Base-by-base conservation (phyloP, 2,329 filamentous ascomycete genomes). In the Scedosporium minutisporum region DNA sequence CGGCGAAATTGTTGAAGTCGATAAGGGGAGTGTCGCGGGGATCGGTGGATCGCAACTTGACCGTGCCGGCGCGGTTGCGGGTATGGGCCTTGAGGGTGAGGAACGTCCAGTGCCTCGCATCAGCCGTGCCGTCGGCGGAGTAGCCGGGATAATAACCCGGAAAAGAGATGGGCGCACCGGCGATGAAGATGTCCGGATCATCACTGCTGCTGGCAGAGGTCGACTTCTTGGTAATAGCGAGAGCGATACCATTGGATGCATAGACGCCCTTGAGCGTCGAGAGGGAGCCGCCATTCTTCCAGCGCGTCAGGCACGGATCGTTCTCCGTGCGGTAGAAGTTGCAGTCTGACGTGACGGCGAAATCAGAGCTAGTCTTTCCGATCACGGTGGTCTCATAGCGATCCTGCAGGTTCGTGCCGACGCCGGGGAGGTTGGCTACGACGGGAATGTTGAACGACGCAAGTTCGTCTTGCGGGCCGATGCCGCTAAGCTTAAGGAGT, bases 361-460 rank as follows among this genome's bases (percentile, higher is more conserved):
- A 74, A 66, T 73, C 65, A 10, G 66, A 65, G 63, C 58, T 66
- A 6, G 62, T 65, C 42, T 64, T 65, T 33, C 58, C 66, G 29
- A 64, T 65, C 7, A 71, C 62, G 4, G 65, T 65, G 10, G 65
- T 62, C 27, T 66, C 65, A 42, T 66, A 66, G 63, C 81, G 80
- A 68, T 87, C 84, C 70, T 84, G 78, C 7, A 87, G 74, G 70
- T 87, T 87, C 7, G 73, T 78, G 18, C 85, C 85, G 3, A 88
- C 83, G 48, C 83, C 84, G 0, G 82, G 83, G 0, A 83, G 74
- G 66, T 87, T 77, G 2, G 72, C 71, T 29, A 85, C 64, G 12
- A 85, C 75, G 2, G 76, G 72, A 62, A 79, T 77, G 10, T 67
- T 66, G 55, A 74, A 71, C 59, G 71, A 69, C 14, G 72, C 64